These are phyloP conservation scores for Hypoxylon sp. DNA, from an alignment of 2,329 filamentous ascomycete genomes.

Conservation along the genomic window DNA sequence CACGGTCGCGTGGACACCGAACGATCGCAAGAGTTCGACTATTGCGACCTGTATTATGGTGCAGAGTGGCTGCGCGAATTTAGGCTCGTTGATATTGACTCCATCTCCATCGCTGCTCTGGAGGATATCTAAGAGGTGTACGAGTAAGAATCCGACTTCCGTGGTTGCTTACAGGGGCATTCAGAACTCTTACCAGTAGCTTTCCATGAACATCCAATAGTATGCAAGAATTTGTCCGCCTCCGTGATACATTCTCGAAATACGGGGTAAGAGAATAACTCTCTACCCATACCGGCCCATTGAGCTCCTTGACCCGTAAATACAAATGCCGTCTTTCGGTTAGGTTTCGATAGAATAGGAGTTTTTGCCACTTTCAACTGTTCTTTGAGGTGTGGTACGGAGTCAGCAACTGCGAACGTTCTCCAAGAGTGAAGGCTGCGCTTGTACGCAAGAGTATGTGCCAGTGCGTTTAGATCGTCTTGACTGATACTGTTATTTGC, in stretches of 20 bases:
- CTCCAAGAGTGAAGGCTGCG: neutral
- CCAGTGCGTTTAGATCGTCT: neutral
- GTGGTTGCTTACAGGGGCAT: constrained; percentile 4
- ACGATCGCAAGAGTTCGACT: constrained; percentile 48
- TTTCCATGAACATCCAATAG: constrained; percentile 33
- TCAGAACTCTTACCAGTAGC: neutral
- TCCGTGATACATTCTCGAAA: constrained; percentile 34
- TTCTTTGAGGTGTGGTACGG: neutral
- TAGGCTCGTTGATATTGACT: constrained; percentile 18
- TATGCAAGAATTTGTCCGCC: constrained; percentile 24
- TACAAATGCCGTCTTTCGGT: constrained; percentile 39
- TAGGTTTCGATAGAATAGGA: neutral
- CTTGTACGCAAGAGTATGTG: neutral
- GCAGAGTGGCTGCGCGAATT: constrained; percentile 47
- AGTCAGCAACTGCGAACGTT: neutral
- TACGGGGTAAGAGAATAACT: constrained; percentile 43
- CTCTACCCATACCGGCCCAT: constrained; percentile 43
- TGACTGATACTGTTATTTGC: neutral
- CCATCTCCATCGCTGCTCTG: constrained; percentile 3
- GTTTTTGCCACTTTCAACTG: neutral
- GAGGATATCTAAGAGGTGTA: neutral
- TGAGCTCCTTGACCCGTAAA: constrained; percentile 50
- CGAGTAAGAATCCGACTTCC: neutral
- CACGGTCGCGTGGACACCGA: constrained; percentile 39
- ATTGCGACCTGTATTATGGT: constrained; percentile 52